Evolutionary conservation across 371 early-diverging fungal genomes (phyloP).

Genomic region (Chytridium lagenaria): DNA sequence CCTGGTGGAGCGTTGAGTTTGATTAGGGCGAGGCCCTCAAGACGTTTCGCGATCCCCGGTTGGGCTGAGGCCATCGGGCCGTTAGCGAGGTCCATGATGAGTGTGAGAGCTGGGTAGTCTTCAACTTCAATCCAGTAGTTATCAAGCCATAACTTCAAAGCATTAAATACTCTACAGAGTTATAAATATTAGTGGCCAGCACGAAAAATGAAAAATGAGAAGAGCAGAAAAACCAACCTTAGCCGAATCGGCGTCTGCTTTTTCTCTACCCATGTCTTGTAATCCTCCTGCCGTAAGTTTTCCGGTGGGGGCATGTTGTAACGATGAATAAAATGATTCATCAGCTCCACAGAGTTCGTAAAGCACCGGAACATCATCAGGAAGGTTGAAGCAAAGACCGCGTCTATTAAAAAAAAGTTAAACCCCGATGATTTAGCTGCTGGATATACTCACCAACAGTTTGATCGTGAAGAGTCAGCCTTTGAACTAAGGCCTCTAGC

Average conservation of each 20-base stretch:
- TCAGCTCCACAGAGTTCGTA: conserved; percentile 73
- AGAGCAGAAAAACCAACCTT: background rate
- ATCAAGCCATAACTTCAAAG: conserved; percentile 92
- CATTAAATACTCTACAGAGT: conserved; percentile 78
- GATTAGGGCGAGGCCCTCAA: conserved; percentile 34
- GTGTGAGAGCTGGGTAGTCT: conserved; percentile 66
- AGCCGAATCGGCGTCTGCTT: conserved; percentile 86
- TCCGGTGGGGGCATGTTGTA: conserved; percentile 78
- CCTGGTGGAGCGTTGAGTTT: conserved; percentile 26
- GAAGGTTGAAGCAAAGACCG: conserved; percentile 81
- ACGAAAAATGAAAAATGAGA: conserved; percentile 59
- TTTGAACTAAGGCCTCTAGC: conserved; percentile 78
- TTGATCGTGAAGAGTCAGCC: conserved; percentile 86
- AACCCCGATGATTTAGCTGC: background rate
- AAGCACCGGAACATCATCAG: conserved; percentile 91
- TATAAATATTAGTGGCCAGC: background rate
- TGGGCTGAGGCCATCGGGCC: conserved; percentile 75
- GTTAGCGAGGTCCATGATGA: conserved; percentile 77
- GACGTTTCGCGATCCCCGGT: conserved; percentile 61
- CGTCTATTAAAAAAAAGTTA: conserved; percentile 53
- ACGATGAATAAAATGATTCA: conserved; percentile 71
- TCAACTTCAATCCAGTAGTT: conserved; percentile 80
- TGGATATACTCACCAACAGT: background rate
- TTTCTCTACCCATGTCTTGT: conserved; percentile 80
- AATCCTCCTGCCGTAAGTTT: conserved; percentile 68